Base-by-base conservation (phyloP, 2,329 filamentous ascomycete species). In the Mollisiaceae sp. region DNA sequence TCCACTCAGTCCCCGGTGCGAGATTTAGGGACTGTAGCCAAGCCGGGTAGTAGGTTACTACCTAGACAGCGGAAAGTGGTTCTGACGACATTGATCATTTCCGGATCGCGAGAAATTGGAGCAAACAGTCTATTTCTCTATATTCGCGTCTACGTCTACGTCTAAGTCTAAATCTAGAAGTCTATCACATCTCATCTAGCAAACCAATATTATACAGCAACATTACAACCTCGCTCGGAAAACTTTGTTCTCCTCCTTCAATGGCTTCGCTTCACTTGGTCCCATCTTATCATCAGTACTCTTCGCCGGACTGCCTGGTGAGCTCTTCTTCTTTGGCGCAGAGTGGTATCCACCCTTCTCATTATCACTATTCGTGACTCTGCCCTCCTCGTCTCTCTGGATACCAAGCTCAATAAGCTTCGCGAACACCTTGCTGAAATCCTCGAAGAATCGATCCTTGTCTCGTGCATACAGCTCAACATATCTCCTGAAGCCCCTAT, bases 391-490 rank as follows among this genome's bases (percentile, higher is more conserved):
- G 71, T 89, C 86, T 47, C 87, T 79, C 58, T 76, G 71, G 64
- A 89, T 86, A 0, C 87, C 87, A 67, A 89, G 75, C 76, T 89
- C 87, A 60, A 89, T 72, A 74, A 89, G 71, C 77, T 88, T 88
- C 12, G 79, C 82, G 74, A 89, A 89, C 0, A 81, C 87, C 64
- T 80, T 81, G 15, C 81, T 73, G 71, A 89, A 89, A 73, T 89
- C 82, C 55, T 80, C 80, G 71, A 88, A 89, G 78, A 89, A 89
- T 54, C 81, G 67, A 0, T 88, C 86, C 75, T 87, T 87, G 71
- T 89, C 85, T 59, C 82, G 77, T 4, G 86, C 86, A 72, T 89
- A 89, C 66, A 79, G 72, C 74, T 86, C 79, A 14, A 89, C 86
- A 82, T 83, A 89, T 8, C 77, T 77, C 20, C 78, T 74, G 73